A percentile compares a stretch with the other conserved stretches of the same genome.
phyloP scores from a whole-genome alignment of 306 rosid genomes.

The Hylodesmum podocarpum region DNA sequence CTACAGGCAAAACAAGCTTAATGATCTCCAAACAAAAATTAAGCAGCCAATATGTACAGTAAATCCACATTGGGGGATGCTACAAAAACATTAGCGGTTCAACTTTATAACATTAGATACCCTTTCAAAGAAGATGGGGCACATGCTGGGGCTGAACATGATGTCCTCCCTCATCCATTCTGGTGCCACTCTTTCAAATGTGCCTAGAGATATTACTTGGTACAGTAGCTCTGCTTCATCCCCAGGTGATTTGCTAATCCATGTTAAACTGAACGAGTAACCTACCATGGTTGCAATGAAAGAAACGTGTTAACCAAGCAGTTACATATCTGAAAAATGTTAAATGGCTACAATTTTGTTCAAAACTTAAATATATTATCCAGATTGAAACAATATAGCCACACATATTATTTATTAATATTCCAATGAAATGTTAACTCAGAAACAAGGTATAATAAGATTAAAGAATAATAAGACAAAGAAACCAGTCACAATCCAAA shows the following conservation, averaged over 20 bases:
- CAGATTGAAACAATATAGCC: not conserved
- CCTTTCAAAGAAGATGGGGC: constrained; percentile 73
- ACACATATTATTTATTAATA: not conserved
- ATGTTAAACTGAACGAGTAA: constrained; percentile 77
- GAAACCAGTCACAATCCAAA: constrained; percentile 1
- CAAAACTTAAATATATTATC: not conserved
- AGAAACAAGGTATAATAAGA: constrained; percentile 1
- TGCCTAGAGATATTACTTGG: constrained; percentile 63
- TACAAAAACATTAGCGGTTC: constrained; percentile 15
- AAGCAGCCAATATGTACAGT: constrained; percentile 14
- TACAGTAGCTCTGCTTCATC: constrained; percentile 67
- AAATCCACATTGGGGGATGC: not conserved
- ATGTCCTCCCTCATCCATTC: constrained; percentile 91
- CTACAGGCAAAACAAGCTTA: not conserved
- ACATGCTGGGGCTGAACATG: constrained; percentile 84
- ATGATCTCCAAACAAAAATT: not conserved
- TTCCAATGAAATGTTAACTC: not conserved
- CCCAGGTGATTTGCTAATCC: constrained; percentile 48
- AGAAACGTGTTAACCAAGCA: not conserved
- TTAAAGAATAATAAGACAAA: constrained; percentile 2
- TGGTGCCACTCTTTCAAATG: constrained; percentile 86
- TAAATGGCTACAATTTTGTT: not conserved
- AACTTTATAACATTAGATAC: constrained; percentile 61
- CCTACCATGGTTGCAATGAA: constrained; percentile 48
- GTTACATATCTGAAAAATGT: not conserved